Evolutionary conservation across 768 basidiomycete species (phyloP), one percentile per base, ranked within the genome.

Genomic region (Suillus subluteus): DNA sequence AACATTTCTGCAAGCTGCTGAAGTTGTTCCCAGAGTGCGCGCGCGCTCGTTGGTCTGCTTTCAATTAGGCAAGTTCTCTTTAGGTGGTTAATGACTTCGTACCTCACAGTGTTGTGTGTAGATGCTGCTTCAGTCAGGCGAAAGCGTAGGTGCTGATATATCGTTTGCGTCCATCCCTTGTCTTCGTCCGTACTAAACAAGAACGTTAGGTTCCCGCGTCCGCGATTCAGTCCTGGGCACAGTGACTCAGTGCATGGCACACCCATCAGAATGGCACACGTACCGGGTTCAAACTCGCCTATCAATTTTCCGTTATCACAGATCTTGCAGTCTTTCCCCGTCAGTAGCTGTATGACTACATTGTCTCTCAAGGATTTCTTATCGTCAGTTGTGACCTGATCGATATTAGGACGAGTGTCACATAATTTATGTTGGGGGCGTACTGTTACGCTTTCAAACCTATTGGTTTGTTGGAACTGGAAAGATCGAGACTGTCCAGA

Each of bases 351-450:
- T 40, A 79, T 56, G 23, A 79, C 67, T 8, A 73, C 54, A 55
- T 72, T 63, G 11, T 64, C 56, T 56, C 26, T 67, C 64, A 78
- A 59, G 40, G 63, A 50, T 11, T 4, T 3, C 0, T 32, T n/a
- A 0, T 1, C 3, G 35, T 77, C 66, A n/a, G 70, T 69, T 46
- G 78, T 77, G 32, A 76, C 54, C 76, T 78, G 41, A 35, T n/a
- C 38, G 59, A 23, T 3, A 59, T 65, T 54, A 58, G 11, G 5
- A 32, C 30, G 65, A 16, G 64, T 32, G 41, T 18, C 35, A 56
- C n/a, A 40, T 12, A 18, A 64, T 44, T 50, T 3, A 30, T 21
- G 58, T 46, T 38, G 62, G 62, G 26, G 52, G 44, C 59, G 12
- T 43, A 61, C 59, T 30, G 6, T 43, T 43, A 43, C 12, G 1